A percentile compares a stretch with the other conserved stretches of the same genome.
These are phyloP conservation scores for Leccinum incarnatum DNA, from an alignment of 768 basidiomycete species.

Conservation along the genomic window DNA sequence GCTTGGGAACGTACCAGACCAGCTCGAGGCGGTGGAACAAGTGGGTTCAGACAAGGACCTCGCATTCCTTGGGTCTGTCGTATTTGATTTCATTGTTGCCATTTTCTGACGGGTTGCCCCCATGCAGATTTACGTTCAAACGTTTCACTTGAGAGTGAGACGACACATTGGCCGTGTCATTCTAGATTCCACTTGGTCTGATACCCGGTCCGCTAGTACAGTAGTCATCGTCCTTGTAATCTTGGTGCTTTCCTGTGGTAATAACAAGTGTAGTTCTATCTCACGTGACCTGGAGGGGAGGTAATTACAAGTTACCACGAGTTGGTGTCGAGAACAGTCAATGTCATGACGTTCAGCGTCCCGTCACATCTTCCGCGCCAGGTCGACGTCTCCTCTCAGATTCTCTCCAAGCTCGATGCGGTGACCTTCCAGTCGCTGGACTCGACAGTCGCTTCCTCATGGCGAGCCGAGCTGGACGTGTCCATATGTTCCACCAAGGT, in stretches of 20 bases:
- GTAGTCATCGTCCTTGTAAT: slow-evolving; percentile 30
- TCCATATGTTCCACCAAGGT: slow-evolving; percentile 75
- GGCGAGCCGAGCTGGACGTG: slow-evolving; percentile 70
- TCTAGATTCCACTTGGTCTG: slow-evolving; percentile 6
- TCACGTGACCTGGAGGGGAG: slow-evolving; percentile 6
- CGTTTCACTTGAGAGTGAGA: slow-evolving; percentile 45
- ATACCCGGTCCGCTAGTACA: slow-evolving; percentile 29
- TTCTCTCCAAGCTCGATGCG: slow-evolving; percentile 68
- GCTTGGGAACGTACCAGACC: slow-evolving; percentile 64
- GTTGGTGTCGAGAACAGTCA: background rate
- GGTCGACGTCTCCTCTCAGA: slow-evolving; percentile 67
- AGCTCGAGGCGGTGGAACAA: slow-evolving; percentile 58
- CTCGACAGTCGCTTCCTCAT: slow-evolving; percentile 60
- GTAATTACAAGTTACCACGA: slow-evolving; percentile 1
- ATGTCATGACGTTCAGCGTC: slow-evolving; percentile 70
- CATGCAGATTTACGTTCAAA: slow-evolving; percentile 78
- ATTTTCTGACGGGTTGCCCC: background rate
- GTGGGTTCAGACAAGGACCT: slow-evolving; percentile 66
- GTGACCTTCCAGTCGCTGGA: slow-evolving; percentile 56
- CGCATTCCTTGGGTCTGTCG: slow-evolving; percentile 59
- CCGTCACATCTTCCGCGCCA: slow-evolving; percentile 73
- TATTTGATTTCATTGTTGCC: background rate
- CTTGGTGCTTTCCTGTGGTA: slow-evolving; percentile 17
- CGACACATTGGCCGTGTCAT: background rate
- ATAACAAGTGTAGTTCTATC: slow-evolving; percentile 14